Evolutionary conservation across 1,284 basidiomycete genomes (phyloP).

Genomic region (Malassezia restricta): DNA sequence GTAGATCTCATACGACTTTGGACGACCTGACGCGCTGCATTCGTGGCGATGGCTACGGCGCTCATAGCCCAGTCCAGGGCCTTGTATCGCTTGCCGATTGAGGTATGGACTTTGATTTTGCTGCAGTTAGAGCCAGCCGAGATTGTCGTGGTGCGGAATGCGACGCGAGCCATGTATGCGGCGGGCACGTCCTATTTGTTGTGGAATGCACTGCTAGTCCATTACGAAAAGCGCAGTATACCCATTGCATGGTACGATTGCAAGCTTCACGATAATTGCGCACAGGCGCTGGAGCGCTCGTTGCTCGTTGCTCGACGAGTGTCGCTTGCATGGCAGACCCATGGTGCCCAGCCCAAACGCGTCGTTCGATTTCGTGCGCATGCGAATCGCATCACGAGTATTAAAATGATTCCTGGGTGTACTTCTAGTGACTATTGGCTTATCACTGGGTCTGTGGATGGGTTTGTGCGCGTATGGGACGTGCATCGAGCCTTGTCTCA

Average conservation of each 20-base stretch:
- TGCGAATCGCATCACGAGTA: constrained; percentile 20
- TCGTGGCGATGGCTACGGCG: not conserved
- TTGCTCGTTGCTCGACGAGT: constrained; percentile 5
- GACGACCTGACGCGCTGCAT: too few relatives aligned
- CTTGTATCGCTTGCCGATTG: constrained; percentile 5
- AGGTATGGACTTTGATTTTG: constrained; percentile 11
- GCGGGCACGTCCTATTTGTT: constrained; percentile 8
- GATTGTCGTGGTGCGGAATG: constrained; percentile 1
- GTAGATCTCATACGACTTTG: too few relatives aligned
- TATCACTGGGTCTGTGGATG: constrained; percentile 20
- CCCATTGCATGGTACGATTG: not conserved
- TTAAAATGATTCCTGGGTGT: constrained; percentile 12
- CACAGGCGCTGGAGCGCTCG: not conserved
- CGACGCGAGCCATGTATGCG: constrained; percentile 4
- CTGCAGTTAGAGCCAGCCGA: constrained; percentile 4
- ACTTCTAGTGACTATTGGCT: constrained; percentile 6
- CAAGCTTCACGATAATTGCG: not conserved
- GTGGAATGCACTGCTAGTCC: constrained; percentile 2
- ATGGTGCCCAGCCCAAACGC: constrained; percentile 2
- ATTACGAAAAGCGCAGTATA: not conserved
- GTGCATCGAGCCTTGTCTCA: constrained; percentile 1
- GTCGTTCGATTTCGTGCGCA: constrained; percentile 17
- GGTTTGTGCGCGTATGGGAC: constrained; percentile 19
- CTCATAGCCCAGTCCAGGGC: not conserved
- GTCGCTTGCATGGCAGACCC: constrained; percentile 1